phyloP scores from a whole-genome alignment of 2,329 filamentous ascomycete genomes.

The Beauveria asiatica region DNA sequence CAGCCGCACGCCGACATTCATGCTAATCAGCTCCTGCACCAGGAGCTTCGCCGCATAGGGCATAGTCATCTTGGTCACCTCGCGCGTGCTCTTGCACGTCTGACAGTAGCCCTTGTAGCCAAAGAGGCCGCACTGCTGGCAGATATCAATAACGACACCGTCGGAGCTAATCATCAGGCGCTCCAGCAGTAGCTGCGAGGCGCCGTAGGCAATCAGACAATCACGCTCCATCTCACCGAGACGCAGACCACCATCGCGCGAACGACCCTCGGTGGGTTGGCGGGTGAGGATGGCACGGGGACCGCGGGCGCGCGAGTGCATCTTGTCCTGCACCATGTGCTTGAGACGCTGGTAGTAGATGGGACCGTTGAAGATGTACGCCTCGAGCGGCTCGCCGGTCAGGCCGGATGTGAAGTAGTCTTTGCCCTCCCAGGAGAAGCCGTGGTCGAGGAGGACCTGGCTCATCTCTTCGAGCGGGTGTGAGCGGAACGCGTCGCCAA shows the following conservation, averaged over 20 bases:
- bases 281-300: conserved; percentile 87
- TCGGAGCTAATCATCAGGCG: conserved; percentile 92
- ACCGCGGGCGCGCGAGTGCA: conserved; percentile 90
- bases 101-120: conserved; percentile 93
- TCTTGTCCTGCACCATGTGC: conserved; percentile 99
- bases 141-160: conserved; percentile 85
- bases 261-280: conserved; percentile 93
- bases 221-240: conserved; percentile 98
- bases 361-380: conserved; percentile 96
- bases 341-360: conserved; percentile 99
- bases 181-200: conserved; percentile 84
- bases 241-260: conserved; percentile 81
- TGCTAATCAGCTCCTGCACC: conserved; percentile 91
- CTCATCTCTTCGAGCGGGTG: conserved; percentile 84
- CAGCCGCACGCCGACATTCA: conserved; percentile 94
- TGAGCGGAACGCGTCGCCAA: conserved; percentile 71
- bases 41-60: conserved; percentile 95
- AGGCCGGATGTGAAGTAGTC: conserved; percentile 94
- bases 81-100: conserved; percentile 76
- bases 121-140: conserved; percentile 88
- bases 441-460: conserved; percentile 71
- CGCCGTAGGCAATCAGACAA: conserved; percentile 94
- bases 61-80: conserved; percentile 89
- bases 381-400: conserved; percentile 86
- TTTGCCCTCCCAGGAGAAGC: conserved; percentile 95